Evolutionary conservation across 306 rosid genomes (phyloP), one percentile per base, ranked within the genome.

Genomic region (Acacia confusa): DNA sequence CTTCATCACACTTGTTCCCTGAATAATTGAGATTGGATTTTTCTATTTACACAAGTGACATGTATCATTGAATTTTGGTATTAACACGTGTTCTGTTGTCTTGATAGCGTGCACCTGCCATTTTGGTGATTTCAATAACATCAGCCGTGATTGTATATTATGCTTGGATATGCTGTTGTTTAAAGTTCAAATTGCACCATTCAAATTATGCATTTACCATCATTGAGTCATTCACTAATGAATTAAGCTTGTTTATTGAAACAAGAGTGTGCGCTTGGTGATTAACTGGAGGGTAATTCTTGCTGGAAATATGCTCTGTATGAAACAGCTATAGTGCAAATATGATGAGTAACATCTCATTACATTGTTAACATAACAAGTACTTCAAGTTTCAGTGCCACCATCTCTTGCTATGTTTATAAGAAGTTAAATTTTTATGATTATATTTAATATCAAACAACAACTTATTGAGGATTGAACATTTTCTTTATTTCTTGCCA

Each of bases 401-500:
- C 25, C 47, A 28, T 64, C 16, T 36, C 27, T 36, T 36, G 47
- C 38, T 36, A 67, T 67, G 47, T 9, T 40, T 17, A 1, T 67
- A 4, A 66, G 71, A 17, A 67, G 25, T 9, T 34, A 67, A 67
- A 67, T 22, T 69, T 68, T 69, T 34, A 41, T 69, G 14, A n/a
- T 41, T 69, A 69, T 41, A 69, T 69, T 41, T 12, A 41, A 40
- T 25, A 40, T 69, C 64, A 60, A 78, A 64, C 30, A 68, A 30
- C 32, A 81, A 57, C 27, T 32, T 72, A 6, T 69, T 52, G 65
- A 84, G 76, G 77, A 72, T 81, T 63, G 27, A 13, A 66, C 69
- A 28, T 80, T 66, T 68, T 25, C 24, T 69, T 28, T 80, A 24
- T 72, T 81, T 83, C 79, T 70, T 77, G 28, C 58, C 67, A 40